Evolutionary conservation across 306 rosid species (phyloP).

Genomic region (Trifolium dubium): DNA sequence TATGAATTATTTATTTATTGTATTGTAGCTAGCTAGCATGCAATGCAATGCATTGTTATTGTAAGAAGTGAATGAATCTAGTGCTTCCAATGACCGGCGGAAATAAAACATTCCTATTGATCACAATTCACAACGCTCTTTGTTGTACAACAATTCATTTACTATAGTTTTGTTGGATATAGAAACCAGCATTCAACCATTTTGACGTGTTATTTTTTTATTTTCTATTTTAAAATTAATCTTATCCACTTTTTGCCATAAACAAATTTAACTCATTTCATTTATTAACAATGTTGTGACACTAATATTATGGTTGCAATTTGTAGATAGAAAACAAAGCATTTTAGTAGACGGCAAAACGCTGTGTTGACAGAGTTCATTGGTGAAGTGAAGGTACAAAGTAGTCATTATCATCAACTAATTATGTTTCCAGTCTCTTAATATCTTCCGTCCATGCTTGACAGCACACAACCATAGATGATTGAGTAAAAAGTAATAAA

Average conservation of each 20-base stretch:
- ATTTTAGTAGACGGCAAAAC: conserved; percentile 1
- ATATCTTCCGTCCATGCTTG: not conserved
- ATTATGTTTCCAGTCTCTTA: too few relatives aligned
- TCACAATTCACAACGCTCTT: too few relatives aligned
- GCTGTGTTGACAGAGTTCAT: not conserved
- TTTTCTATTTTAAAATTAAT: too few relatives aligned
- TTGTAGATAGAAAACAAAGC: not conserved
- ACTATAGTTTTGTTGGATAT: too few relatives aligned
- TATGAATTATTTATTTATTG: not conserved
- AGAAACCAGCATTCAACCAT: too few relatives aligned
- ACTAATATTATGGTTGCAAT: not conserved
- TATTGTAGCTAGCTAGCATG: not conserved
- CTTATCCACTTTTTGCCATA: too few relatives aligned
- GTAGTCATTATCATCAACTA: not conserved
- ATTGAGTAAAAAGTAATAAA: too few relatives aligned
- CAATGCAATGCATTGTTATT: conserved; percentile 27
- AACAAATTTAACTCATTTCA: too few relatives aligned
- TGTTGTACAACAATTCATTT: too few relatives aligned
- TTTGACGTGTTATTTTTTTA: too few relatives aligned
- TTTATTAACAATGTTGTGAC: too few relatives aligned
- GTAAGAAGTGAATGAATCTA: not conserved
- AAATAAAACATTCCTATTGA: not conserved
- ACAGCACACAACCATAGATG: not conserved
- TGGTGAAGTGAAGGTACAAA: not conserved
- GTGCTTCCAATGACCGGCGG: not conserved